phyloP scores from a whole-genome alignment of 2,329 filamentous ascomycete genomes.

The Penicillium sp. region DNA sequence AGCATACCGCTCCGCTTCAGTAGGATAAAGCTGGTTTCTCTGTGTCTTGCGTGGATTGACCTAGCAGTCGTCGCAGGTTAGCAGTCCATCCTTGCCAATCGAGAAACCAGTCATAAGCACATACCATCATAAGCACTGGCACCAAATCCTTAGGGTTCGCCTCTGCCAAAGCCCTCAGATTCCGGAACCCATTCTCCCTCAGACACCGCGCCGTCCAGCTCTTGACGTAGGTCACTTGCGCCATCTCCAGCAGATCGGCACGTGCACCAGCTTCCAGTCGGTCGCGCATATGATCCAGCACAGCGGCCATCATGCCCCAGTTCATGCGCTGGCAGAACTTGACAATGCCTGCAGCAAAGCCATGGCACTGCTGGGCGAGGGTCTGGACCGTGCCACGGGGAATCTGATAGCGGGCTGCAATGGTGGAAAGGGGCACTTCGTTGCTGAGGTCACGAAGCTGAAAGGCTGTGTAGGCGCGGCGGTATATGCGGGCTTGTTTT shows the following conservation, averaged over 20 bases:
- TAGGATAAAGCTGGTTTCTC: slow-evolving; percentile 53
- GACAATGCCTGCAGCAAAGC: slow-evolving; percentile 76
- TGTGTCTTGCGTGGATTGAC: slow-evolving; percentile 65
- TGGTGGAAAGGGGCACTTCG: slow-evolving; percentile 69
- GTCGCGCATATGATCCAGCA: slow-evolving; percentile 74
- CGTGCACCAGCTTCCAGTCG: slow-evolving; percentile 71
- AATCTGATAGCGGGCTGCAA: slow-evolving; percentile 70
- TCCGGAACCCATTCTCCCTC: slow-evolving; percentile 75
- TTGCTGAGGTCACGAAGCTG: slow-evolving; percentile 79
- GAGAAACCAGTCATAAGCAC: slow-evolving; percentile 14
- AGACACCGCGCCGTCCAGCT: slow-evolving; percentile 73
- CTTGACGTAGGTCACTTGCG: slow-evolving; percentile 74
- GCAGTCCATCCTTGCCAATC: not conserved
- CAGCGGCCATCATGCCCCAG: slow-evolving; percentile 71
- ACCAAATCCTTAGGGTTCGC: slow-evolving; percentile 68
- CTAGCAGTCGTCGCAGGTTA: slow-evolving; percentile 35
- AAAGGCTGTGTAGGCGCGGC: slow-evolving; percentile 72
- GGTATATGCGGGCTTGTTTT: slow-evolving; percentile 64
- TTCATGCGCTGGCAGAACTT: slow-evolving; percentile 78
- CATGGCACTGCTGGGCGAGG: slow-evolving; percentile 72
- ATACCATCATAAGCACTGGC: slow-evolving; percentile 70
- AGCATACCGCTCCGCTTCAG: slow-evolving; percentile 61
- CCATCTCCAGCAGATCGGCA: slow-evolving; percentile 69
- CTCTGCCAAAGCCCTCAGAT: slow-evolving; percentile 67
- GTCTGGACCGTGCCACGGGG: slow-evolving; percentile 71